Percentiles rank a stretch among this genome's conserved stretches.
Evolutionary conservation across 495 filamentous ascomycete species (phyloP).

Genomic region (Penicillium ochrochloron): DNA sequence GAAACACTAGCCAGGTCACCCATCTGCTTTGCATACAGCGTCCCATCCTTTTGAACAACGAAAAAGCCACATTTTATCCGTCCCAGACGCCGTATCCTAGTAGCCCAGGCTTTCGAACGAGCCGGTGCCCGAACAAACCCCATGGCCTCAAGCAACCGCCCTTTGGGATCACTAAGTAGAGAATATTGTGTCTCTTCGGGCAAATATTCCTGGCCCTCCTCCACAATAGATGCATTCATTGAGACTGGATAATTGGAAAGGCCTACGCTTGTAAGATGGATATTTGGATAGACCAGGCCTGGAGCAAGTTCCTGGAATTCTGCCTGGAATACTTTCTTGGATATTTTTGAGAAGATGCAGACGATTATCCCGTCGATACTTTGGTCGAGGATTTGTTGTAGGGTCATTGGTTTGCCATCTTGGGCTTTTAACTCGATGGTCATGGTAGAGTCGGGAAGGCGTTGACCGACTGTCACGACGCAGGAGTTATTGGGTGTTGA

Average conservation of each 20-base stretch:
- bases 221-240: not conserved
- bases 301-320: not conserved
- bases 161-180: not conserved
- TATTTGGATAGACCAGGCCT: not conserved
- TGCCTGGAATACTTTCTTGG: not conserved
- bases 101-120: not conserved
- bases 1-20: not conserved
- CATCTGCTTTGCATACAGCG: not conserved
- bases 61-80: conserved; percentile 1
- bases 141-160: not conserved
- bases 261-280: not conserved
- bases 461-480: not conserved
- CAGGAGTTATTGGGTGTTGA: not conserved
- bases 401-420: not conserved
- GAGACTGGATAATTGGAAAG: not conserved
- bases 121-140: not conserved
- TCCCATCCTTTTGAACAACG: not conserved
- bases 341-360: not conserved
- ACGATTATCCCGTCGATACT: not conserved
- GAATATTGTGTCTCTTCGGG: not conserved
- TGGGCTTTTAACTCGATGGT: not conserved
- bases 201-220: not conserved
- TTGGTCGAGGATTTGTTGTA: not conserved
- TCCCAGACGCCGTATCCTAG: not conserved
- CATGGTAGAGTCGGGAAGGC: not conserved